These are phyloP conservation scores for Xylaria sp. DNA, from an alignment of 2,329 filamentous ascomycete genomes.

Conservation along the genomic window DNA sequence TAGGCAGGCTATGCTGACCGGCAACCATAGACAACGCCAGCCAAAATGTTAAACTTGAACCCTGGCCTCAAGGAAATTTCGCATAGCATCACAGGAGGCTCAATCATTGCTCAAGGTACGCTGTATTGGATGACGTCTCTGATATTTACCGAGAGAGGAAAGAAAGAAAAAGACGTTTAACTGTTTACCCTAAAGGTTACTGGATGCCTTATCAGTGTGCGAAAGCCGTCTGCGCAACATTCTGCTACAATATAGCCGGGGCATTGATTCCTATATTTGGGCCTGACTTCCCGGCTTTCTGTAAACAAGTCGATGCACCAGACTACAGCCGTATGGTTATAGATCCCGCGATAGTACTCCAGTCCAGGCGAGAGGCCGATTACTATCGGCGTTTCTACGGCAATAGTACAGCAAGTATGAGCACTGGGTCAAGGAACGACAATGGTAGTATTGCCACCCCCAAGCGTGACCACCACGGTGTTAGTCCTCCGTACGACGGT, in stretches of 20 bases:
- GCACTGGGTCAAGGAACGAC: constrained; percentile 13
- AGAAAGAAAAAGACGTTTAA: constrained; percentile 7
- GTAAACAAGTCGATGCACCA: constrained; percentile 71
- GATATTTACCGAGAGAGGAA: neutral
- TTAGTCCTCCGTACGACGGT: constrained; percentile 45
- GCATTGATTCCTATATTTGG: constrained; percentile 94
- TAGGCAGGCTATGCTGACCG: constrained; percentile 18
- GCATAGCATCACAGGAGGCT: constrained; percentile 93
- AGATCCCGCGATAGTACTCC: constrained; percentile 63
- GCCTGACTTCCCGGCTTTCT: constrained; percentile 78
- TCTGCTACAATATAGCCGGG: constrained; percentile 85
- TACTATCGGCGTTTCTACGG: constrained; percentile 53
- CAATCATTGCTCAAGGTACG: constrained; percentile 87
- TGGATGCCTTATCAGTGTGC: constrained; percentile 96
- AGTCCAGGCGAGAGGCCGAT: constrained; percentile 63
- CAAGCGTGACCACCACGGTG: constrained; percentile 45
- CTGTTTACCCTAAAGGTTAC: constrained; percentile 72
- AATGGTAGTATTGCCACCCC: constrained; percentile 38
- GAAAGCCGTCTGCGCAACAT: constrained; percentile 86
- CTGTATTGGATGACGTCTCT: constrained; percentile 37
- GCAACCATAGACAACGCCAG: constrained; percentile 78
- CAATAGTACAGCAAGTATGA: constrained; percentile 40
- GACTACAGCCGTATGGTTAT: constrained; percentile 76
- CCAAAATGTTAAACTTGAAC: constrained; percentile 82
- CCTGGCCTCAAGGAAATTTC: constrained; percentile 87